Evolutionary conservation across 2,329 filamentous ascomycete species (phyloP).

Genomic region (Penicillium palitans): DNA sequence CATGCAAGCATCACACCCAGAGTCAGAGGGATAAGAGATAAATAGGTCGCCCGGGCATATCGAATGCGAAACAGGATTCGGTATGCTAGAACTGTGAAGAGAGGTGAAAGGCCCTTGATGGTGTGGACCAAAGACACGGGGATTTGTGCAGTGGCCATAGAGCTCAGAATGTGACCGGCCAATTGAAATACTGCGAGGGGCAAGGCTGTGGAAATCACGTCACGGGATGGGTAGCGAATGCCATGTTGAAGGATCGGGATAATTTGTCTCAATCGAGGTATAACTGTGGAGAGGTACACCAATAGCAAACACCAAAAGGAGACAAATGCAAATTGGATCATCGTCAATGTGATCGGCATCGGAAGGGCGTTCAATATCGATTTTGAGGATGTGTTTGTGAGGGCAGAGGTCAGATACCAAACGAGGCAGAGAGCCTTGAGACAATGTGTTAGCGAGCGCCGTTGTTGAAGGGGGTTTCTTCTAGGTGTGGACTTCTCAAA

Average conservation of each 20-base stretch:
- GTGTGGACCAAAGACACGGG: slow-evolving; percentile 97
- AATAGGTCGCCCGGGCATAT: slow-evolving; percentile 83
- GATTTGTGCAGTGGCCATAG: slow-evolving; percentile 89
- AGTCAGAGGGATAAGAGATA: slow-evolving; percentile 87
- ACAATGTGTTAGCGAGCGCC: slow-evolving; percentile 68
- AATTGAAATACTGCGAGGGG: slow-evolving; percentile 92
- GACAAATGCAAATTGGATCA: slow-evolving; percentile 92
- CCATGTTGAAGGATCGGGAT: slow-evolving; percentile 81
- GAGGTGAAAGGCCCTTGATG: slow-evolving; percentile 93
- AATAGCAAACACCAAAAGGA: slow-evolving; percentile 81
- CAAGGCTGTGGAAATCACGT: slow-evolving; percentile 83
- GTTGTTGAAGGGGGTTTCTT: slow-evolving; percentile 52
- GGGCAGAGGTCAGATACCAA: slow-evolving; percentile 93
- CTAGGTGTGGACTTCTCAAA: neutral
- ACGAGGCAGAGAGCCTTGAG: slow-evolving; percentile 75
- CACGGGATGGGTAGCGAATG: slow-evolving; percentile 75
- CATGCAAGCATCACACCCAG: slow-evolving; percentile 95
- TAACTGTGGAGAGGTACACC: slow-evolving; percentile 71
- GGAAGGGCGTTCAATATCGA: slow-evolving; percentile 89
- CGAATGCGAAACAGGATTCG: slow-evolving; percentile 83
- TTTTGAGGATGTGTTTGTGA: slow-evolving; percentile 98
- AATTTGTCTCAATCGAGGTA: slow-evolving; percentile 67
- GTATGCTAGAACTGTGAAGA: slow-evolving; percentile 94
- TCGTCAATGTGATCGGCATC: slow-evolving; percentile 85
- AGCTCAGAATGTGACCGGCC: slow-evolving; percentile 87